phyloP scores from a whole-genome alignment of 768 basidiomycete genomes.

The Termitomyces eurrhizus region DNA sequence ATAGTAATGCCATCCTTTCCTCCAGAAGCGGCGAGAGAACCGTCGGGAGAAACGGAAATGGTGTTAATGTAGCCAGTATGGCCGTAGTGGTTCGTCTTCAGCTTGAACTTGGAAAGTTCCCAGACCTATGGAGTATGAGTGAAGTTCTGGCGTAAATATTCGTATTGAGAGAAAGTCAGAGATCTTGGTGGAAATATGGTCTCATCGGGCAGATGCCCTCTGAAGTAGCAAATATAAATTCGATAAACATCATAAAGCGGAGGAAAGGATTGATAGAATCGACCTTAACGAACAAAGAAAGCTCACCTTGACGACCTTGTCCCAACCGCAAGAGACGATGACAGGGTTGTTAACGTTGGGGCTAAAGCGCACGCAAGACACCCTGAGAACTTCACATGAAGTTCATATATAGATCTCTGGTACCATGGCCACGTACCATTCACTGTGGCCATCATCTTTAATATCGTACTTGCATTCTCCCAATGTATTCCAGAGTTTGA shows the following conservation, averaged over 20 bases:
- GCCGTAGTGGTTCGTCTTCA: slow-evolving; percentile 99
- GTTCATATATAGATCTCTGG: slow-evolving; percentile 11
- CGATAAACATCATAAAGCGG: slow-evolving; percentile 29
- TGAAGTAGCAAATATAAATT: slow-evolving; percentile 85
- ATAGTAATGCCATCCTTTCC: slow-evolving; percentile 99
- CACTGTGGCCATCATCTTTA: slow-evolving; percentile 96
- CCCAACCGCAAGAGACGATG: slow-evolving; percentile 99
- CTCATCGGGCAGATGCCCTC: slow-evolving; percentile 68
- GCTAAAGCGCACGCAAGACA: slow-evolving; percentile 99
- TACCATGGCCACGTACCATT: slow-evolving; percentile 58
- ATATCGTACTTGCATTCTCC: slow-evolving; percentile 99
- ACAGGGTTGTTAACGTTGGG: slow-evolving; percentile 97
- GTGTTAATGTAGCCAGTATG: slow-evolving; percentile 99
- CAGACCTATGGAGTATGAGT: slow-evolving; percentile 67
- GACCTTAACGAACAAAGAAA: slow-evolving; percentile 8
- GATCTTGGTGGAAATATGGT: slow-evolving; percentile 75
- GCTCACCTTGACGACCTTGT: slow-evolving; percentile 98
- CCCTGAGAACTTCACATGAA: slow-evolving; percentile 47
- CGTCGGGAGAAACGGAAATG: slow-evolving; percentile 96
- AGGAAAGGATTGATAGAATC: neutral
- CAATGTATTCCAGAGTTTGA: slow-evolving; percentile 99
- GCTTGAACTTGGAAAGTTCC: slow-evolving; percentile 99
- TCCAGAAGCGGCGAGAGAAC: slow-evolving; percentile 97
- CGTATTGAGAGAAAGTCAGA: slow-evolving; percentile 45
- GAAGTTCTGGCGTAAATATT: slow-evolving; percentile 24